Evolutionary conservation across 1,139 yeast genomes (phyloP).

Genomic region (Magnusiomyces starmeri): DNA sequence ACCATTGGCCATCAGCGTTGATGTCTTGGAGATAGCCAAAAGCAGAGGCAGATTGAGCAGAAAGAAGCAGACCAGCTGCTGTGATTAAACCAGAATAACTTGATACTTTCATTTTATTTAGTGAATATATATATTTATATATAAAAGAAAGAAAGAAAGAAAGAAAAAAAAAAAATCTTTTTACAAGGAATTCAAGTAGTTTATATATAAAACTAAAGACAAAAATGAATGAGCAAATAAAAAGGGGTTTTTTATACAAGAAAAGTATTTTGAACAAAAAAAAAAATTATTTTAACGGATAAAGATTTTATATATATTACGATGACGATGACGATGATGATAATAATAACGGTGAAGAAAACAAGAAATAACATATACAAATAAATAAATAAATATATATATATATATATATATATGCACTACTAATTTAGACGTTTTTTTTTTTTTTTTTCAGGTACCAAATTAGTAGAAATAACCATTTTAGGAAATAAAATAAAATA

Average conservation of each 20-base stretch:
- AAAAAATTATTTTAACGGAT: background rate
- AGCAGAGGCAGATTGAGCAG: constrained; percentile 7
- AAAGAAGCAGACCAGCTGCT: background rate
- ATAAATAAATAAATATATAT: too few species aligned
- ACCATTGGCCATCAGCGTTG: constrained; percentile 8
- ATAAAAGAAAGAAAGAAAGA: background rate
- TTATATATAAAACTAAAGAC: too few species aligned
- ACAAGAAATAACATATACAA: too few species aligned
- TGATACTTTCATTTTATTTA: background rate
- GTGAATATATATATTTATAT: background rate
- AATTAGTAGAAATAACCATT: background rate
- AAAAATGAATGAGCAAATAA: background rate
- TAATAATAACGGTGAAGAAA: too few species aligned
- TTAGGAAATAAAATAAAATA: too few species aligned
- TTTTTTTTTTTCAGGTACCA: background rate
- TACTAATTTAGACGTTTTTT: too few species aligned
- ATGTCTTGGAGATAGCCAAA: constrained; percentile 14
- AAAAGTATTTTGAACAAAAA: background rate
- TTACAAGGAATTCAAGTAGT: too few species aligned
- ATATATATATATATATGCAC: too few species aligned
- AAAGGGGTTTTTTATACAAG: background rate
- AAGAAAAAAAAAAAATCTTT: background rate
- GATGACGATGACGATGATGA: too few species aligned
- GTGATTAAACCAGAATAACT: background rate
- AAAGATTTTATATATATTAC: too few species aligned